These are phyloP conservation scores for Alternaria sp. DNA, from an alignment of 2,329 filamentous ascomycete genomes.

Conservation along the genomic window DNA sequence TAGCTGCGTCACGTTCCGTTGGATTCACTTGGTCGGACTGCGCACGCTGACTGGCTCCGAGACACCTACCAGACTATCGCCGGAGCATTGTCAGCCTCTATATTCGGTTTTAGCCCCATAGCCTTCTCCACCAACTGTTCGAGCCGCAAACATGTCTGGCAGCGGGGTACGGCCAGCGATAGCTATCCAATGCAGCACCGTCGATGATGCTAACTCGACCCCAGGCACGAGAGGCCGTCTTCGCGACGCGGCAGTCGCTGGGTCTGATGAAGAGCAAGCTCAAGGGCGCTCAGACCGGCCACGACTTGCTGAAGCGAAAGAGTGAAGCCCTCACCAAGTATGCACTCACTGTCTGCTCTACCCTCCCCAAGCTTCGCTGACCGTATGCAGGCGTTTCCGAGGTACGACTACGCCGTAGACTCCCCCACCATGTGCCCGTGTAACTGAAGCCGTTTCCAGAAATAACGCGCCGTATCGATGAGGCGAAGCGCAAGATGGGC, in stretches of 20 bases:
- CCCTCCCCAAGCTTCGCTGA: slow-evolving; percentile 22
- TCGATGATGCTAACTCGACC: slow-evolving; percentile 31
- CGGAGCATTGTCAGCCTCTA: slow-evolving; percentile 10
- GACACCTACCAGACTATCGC: slow-evolving; percentile 8
- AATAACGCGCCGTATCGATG: slow-evolving; percentile 95
- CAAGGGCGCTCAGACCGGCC: slow-evolving; percentile 79
- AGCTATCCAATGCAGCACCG: slow-evolving; percentile 27
- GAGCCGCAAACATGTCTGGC: slow-evolving; percentile 60
- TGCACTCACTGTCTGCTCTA: slow-evolving; percentile 36
- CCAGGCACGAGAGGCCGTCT: slow-evolving; percentile 94
- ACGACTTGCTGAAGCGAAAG: slow-evolving; percentile 96
- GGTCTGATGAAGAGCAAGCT: slow-evolving; percentile 98
- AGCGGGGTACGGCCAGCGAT: slow-evolving; percentile 55
- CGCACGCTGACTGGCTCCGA: slow-evolving; percentile 12
- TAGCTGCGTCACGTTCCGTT: slow-evolving; percentile 30
- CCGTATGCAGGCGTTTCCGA: slow-evolving; percentile 76
- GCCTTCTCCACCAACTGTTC: slow-evolving; percentile 9
- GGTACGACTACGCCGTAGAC: slow-evolving; percentile 61
- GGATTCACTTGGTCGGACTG: slow-evolving; percentile 12
- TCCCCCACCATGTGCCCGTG: slow-evolving; percentile 12
- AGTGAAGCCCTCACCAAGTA: slow-evolving; percentile 98
- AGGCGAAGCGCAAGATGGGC: slow-evolving; percentile 99
- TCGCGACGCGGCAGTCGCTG: slow-evolving; percentile 95
- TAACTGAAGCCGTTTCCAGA: slow-evolving; percentile 60
- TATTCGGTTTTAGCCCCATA: slow-evolving; percentile 1